phyloP scores from a whole-genome alignment of 495 filamentous ascomycete genomes.

The Trichoderma orchidacearum region DNA sequence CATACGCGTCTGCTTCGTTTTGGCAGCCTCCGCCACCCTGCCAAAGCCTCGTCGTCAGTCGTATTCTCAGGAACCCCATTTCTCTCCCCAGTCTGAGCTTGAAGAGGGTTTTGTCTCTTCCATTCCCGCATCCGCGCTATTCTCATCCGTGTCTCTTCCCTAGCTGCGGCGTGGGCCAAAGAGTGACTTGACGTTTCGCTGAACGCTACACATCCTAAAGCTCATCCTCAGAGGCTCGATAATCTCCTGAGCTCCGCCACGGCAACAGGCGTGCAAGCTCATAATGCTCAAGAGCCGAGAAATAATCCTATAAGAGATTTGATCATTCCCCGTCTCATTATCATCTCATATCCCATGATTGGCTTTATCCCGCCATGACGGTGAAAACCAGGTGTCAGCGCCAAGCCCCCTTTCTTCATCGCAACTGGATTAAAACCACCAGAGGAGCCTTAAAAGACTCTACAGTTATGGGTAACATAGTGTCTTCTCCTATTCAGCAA shows the following conservation, averaged over 20 bases:
- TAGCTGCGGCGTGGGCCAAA: not conserved
- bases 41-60: not conserved
- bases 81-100: not conserved
- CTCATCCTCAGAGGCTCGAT: not conserved
- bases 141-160: not conserved
- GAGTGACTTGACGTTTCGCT: not conserved
- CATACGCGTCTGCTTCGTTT: not conserved
- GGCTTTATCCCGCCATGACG: not conserved
- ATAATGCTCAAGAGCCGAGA: not conserved
- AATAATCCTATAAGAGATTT: too few relatives aligned
- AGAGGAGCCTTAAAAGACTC: not conserved
- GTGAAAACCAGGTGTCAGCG: not conserved
- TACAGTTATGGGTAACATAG: not conserved
- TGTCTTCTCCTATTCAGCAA: slow-evolving; percentile 12
- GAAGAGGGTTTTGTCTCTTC: too few relatives aligned
- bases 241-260: not conserved
- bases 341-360: not conserved
- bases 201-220: too few relatives aligned
- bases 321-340: not conserved
- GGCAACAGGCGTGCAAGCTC: not conserved
- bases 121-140: not conserved
- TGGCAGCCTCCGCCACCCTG: not conserved
- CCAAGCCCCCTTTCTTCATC: slow-evolving; percentile 17
- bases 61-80: not conserved
- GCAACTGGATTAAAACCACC: slow-evolving; percentile 18